Evolutionary conservation across 2,329 filamentous ascomycete genomes (phyloP).

Genomic region (Dothistroma pini): DNA sequence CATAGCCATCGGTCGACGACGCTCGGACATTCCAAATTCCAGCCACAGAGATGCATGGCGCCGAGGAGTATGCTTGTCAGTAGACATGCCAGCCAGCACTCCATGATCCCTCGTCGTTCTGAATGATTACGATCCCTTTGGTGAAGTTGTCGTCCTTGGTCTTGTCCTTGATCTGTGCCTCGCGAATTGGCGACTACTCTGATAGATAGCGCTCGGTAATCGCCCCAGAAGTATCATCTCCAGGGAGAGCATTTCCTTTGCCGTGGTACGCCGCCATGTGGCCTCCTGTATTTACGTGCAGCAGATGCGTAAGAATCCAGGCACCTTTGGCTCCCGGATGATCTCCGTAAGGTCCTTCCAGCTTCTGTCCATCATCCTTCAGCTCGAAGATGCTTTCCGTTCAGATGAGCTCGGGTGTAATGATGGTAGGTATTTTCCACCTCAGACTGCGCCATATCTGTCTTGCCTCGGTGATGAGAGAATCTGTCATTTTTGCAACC

Average conservation of each 20-base stretch:
- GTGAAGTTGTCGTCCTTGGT: constrained; percentile 39
- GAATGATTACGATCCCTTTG: constrained; percentile 24
- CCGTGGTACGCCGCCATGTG: constrained; percentile 9
- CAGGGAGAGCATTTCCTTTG: neutral
- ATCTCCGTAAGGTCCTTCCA: neutral
- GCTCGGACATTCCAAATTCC: too few species aligned
- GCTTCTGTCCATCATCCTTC: neutral
- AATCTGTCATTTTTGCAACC: neutral
- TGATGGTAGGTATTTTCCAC: constrained; percentile 2
- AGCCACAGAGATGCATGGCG: too few species aligned
- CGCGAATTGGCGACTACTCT: constrained; percentile 1
- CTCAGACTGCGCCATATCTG: constrained; percentile 1
- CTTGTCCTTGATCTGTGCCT: constrained; percentile 34
- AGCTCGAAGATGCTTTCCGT: constrained; percentile 1
- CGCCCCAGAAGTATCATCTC: too few species aligned
- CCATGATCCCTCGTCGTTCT: too few species aligned
- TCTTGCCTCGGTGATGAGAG: too few species aligned
- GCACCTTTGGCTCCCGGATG: neutral
- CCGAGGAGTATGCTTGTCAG: too few species aligned
- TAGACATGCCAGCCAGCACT: too few species aligned
- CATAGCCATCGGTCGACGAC: too few species aligned
- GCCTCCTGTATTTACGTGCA: constrained; percentile 35
- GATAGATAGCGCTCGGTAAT: too few species aligned
- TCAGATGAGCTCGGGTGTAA: constrained; percentile 6
- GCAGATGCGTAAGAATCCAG: constrained; percentile 32